Base-by-base conservation (phyloP, 495 filamentous ascomycete species). In the Cairneyella variabilis region DNA sequence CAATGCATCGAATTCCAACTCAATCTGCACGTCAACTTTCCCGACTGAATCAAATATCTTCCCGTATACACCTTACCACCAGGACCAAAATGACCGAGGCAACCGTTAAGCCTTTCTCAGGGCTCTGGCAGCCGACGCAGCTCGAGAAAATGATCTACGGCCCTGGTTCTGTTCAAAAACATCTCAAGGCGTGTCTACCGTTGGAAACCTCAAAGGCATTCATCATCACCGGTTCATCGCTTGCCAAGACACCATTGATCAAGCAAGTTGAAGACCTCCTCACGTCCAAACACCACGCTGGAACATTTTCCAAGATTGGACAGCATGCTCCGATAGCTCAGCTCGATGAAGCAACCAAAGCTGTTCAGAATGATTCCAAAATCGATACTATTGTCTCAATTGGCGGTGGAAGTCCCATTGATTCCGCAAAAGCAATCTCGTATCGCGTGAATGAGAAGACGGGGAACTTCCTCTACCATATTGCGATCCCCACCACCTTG, bases 401-500 rank as follows among this genome's bases (percentile, higher is more conserved):
- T 12, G 75, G 76, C 22, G 76, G 76, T 22, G 75, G 76, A 37
- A 67, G 60, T 27, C 74, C 75, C 1, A 78, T 78, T 48, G 75
- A 77, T 49, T 64, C 64, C 3, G 66, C 71, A 11, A 77, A 78
- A 60, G 71, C 69, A 2, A 70, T 77, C 23, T 70, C 65, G 12
- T 68, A 71, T 56, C 66, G 70, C 1, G 22, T 60, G 23, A 64
- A 76, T 53, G 68, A 74, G 52, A 68, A 67, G 53, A 48, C 39
- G n/a, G 63, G 65, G 23, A 69, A 69, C 39, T 75, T 58, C 53
- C 61, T 77, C 2, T 62, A 64, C 48, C 74, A 76, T 48, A 71
- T 78, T 44, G 30, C 76, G 10, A 73, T 78, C 22, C 76, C 75
- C 2, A 78, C 76, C 0, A 78, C 76, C 0, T 58, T 78, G 21